These are phyloP conservation scores for Bretschneidera sinensis DNA, from an alignment of 345 rosid genomes.

Conservation along the genomic window DNA sequence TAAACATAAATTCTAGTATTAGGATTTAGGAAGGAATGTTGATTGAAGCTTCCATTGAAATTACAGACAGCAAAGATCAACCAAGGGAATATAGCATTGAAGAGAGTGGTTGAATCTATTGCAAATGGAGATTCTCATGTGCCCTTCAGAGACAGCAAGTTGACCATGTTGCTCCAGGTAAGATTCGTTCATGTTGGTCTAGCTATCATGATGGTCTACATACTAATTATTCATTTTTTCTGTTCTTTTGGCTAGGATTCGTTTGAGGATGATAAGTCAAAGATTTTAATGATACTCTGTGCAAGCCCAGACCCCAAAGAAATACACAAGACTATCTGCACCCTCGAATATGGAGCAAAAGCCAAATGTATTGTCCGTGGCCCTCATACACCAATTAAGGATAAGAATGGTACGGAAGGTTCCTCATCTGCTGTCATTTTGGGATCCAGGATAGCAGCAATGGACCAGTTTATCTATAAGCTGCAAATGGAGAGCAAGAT, in stretches of 20 bases:
- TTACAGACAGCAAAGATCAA: conserved; percentile 93
- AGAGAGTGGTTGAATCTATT: conserved; percentile 95
- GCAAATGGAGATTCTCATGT: conserved; percentile 99
- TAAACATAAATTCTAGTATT: background rate
- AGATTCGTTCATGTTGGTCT: conserved; percentile 6
- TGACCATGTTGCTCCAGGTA: conserved; percentile 96
- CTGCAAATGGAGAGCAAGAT: conserved; percentile 84
- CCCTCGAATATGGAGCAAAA: conserved; percentile 96
- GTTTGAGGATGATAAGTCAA: conserved; percentile 92
- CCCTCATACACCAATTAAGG: conserved; percentile 67
- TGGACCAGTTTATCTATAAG: conserved; percentile 83
- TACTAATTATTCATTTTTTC: background rate
- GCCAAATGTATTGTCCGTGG: conserved; percentile 95
- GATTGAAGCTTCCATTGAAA: conserved; percentile 15
- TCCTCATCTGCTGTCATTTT: conserved; percentile 52
- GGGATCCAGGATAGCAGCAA: conserved; percentile 78
- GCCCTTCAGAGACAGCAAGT: conserved; percentile 95
- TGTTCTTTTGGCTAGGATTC: conserved; percentile 57
- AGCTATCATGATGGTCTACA: background rate
- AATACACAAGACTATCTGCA: conserved; percentile 87
- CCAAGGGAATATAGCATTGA: conserved; percentile 90
- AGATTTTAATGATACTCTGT: conserved; percentile 91
- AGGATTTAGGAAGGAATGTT: background rate
- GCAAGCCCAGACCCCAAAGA: conserved; percentile 98
- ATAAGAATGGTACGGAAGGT: conserved; percentile 58